A percentile compares a stretch with the other conserved stretches of the same genome.
These are phyloP conservation scores for Peribolospora baueri DNA, from an alignment of 768 basidiomycete genomes.

Conservation along the genomic window DNA sequence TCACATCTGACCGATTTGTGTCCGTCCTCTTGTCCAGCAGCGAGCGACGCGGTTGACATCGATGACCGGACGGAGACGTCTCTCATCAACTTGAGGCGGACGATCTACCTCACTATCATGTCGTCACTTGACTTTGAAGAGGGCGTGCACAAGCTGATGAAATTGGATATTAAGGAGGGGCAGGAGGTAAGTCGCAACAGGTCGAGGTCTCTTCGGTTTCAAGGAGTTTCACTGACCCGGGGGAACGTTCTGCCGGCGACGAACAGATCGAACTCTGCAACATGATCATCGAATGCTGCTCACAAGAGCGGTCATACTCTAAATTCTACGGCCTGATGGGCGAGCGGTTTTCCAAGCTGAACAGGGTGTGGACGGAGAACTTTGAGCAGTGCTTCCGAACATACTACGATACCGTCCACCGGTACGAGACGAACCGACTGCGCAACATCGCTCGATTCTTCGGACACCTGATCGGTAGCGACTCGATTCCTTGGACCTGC, in stretches of 20 bases:
- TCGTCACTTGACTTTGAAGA: slow-evolving; percentile 36
- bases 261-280: slow-evolving; percentile 77
- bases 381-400: slow-evolving; percentile 66
- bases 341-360: slow-evolving; percentile 88
- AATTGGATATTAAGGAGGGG: slow-evolving; percentile 71
- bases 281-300: slow-evolving; percentile 99
- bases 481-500: slow-evolving; percentile 70
- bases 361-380: slow-evolving; percentile 74
- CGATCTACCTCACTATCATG: slow-evolving; percentile 96
- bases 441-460: slow-evolving; percentile 95
- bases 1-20: not conserved
- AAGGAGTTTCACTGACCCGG: not conserved
- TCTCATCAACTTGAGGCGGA: slow-evolving; percentile 73
- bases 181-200: slow-evolving; percentile 44
- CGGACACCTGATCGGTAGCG: slow-evolving; percentile 65
- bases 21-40: slow-evolving; percentile 19
- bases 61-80: slow-evolving; percentile 89
- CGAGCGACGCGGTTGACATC: slow-evolving; percentile 62
- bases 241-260: not conserved
- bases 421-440: slow-evolving; percentile 92
- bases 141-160: slow-evolving; percentile 91
- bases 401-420: slow-evolving; percentile 90
- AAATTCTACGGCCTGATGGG: slow-evolving; percentile 92
- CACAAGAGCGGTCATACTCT: slow-evolving; percentile 92
- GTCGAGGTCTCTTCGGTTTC: not conserved